A percentile compares a stretch with the other conserved stretches of the same genome.
These are phyloP conservation scores for Fusarium pilosicola DNA, from an alignment of 2,329 filamentous ascomycete species.

Conservation along the genomic window DNA sequence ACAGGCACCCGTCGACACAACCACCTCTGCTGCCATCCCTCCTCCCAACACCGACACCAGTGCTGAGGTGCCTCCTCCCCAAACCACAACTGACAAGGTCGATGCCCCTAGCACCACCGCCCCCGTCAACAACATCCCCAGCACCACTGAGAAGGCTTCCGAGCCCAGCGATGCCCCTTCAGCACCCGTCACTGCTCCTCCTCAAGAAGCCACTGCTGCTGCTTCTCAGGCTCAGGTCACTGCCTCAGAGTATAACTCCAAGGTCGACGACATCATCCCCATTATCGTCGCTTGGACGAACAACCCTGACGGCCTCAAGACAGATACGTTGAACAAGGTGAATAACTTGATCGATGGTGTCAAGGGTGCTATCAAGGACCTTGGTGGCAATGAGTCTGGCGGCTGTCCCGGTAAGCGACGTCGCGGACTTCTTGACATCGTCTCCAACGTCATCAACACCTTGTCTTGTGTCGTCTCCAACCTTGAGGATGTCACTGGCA, in stretches of 20 bases:
- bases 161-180: background rate
- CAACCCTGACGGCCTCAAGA: slow-evolving; percentile 8
- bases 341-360: slow-evolving; percentile 16
- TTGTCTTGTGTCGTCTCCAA: slow-evolving; percentile 1
- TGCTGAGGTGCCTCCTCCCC: background rate
- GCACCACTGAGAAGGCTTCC: background rate
- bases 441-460: slow-evolving; percentile 2
- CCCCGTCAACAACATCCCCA: background rate
- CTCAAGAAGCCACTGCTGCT: background rate
- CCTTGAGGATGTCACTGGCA: background rate
- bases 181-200: background rate
- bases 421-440: background rate
- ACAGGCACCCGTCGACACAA: background rate
- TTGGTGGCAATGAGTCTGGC: slow-evolving; percentile 1
- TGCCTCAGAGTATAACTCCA: slow-evolving; percentile 11
- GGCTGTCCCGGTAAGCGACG: slow-evolving; percentile 7
- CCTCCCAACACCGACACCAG: background rate
- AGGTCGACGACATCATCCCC: slow-evolving; percentile 5
- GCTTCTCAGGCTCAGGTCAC: slow-evolving; percentile 3
- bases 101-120: background rate
- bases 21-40: background rate
- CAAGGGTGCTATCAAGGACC: slow-evolving; percentile 6
- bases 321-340: slow-evolving; percentile 11
- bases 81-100: background rate
- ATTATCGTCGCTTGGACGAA: slow-evolving; percentile 12